Evolutionary conservation across 352 stramenopile genomes (phyloP).

Genomic region (Globisporangium nodosum): DNA sequence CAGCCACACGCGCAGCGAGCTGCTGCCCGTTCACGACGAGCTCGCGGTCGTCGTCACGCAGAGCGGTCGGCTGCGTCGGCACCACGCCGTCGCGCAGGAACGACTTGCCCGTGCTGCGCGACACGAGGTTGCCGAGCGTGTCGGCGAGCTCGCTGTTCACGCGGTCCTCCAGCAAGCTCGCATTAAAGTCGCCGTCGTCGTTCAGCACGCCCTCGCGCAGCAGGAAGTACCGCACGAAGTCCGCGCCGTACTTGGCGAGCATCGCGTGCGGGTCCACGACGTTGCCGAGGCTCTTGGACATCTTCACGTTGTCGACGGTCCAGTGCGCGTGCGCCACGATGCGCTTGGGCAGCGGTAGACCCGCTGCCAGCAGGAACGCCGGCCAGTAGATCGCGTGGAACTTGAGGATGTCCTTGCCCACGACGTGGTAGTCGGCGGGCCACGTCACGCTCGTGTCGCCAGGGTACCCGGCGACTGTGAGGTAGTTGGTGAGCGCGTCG

Average conservation of each 20-base stretch:
- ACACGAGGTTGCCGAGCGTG: constrained; percentile 88
- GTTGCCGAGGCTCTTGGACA: constrained; percentile 99
- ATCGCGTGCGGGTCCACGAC: constrained; percentile 94
- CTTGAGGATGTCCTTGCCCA: constrained; percentile 99
- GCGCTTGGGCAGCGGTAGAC: constrained; percentile 89
- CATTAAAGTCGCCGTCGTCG: constrained; percentile 91
- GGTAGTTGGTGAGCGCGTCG: constrained; percentile 98
- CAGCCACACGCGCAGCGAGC: constrained; percentile 37
- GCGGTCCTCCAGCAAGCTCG: constrained; percentile 86
- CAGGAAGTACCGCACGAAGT: constrained; percentile 93
- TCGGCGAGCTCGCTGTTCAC: constrained; percentile 95
- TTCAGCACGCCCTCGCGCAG: constrained; percentile 92
- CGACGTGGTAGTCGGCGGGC: constrained; percentile 86
- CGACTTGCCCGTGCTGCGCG: constrained; percentile 61
- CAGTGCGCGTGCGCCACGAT: constrained; percentile 98
- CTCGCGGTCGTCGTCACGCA: constrained; percentile 40
- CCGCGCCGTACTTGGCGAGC: constrained; percentile 88
- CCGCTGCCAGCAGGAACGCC: constrained; percentile 92
- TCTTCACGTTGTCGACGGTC: constrained; percentile 98
- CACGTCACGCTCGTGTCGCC: constrained; percentile 30
- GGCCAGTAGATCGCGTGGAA: constrained; percentile 99
- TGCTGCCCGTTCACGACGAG: constrained; percentile 49
- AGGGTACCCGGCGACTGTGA: constrained; percentile 94
- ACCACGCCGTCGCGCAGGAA: constrained; percentile 50
- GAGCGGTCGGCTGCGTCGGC: constrained; percentile 28